Evolutionary conservation across 495 filamentous ascomycete genomes (phyloP), one percentile per base, ranked within the genome.

Genomic region (Penicillium parvum): DNA sequence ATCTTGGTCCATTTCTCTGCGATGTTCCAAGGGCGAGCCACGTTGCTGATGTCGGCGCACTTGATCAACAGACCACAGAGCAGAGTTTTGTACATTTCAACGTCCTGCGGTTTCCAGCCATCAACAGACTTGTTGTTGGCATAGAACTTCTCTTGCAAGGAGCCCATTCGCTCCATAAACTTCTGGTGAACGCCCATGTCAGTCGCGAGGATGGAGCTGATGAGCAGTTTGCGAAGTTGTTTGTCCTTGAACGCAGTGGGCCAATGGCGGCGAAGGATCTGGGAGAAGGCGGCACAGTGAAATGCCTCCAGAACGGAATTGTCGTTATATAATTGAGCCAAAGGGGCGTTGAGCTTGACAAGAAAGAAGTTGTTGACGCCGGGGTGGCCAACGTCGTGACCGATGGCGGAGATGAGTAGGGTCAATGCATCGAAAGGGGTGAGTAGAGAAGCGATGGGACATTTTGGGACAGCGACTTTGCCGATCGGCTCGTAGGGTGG

Each of bases 291-390:
- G 10, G 92, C 94, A 58, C 92, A 96, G 55, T 98, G 92, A 60
- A 96, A 98, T 11, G 90, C 91, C 66, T 98, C 92, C 19, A 98
- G 77, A 16, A 98, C 92, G 11, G 92, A 98, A 48, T 85, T 85
- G 61, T 98, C 92, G 61, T 97, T 98, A 66, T 98, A 98, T 10
- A 97, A 72, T 59, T 97, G 92, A n/a, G 92, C 92, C 12, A 98
- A 73, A 9, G 92, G 94, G 27, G 92, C 86, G 58, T 96, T 95
- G 15, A 96, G 79, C 36, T 86, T 88, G 17, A 96, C 82, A 7
- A 98, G 70, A 58, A 98, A 98, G 10, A 89, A 88, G 61, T 98
- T 98, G 69, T 97, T 98, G 43, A 98, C 94, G 25, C 92, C 92
- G 11, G 92, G 92, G 64, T 98, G 92, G 22, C 94, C 92, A 27